Evolutionary conservation across 1,139 yeast species (phyloP).

Genomic region (Geotrichum armillariae): DNA sequence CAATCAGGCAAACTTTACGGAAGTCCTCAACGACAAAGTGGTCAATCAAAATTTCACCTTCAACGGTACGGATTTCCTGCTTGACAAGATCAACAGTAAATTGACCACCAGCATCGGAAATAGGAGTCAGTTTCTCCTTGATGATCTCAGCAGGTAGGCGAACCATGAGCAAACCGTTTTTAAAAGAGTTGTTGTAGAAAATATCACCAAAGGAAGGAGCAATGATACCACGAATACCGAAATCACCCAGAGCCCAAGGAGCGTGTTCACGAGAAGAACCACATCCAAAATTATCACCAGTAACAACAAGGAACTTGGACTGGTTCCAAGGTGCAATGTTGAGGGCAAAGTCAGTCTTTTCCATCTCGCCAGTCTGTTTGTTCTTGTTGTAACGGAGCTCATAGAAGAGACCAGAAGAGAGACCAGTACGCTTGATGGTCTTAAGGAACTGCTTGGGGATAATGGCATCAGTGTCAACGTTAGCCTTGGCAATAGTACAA

Average conservation of each 20-base stretch:
- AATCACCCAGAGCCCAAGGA: constrained; percentile 98
- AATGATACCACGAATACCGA: constrained; percentile 91
- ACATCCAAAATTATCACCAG: constrained; percentile 98
- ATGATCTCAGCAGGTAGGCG: constrained; percentile 79
- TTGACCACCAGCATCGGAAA: constrained; percentile 70
- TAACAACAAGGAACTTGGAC: constrained; percentile 81
- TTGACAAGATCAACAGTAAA: constrained; percentile 82
- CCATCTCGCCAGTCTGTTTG: constrained; percentile 64
- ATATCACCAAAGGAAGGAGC: constrained; percentile 99
- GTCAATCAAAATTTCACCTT: constrained; percentile 72
- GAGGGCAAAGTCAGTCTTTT: constrained; percentile 82
- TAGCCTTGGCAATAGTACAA: constrained; percentile 92
- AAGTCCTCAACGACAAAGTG: constrained; percentile 85
- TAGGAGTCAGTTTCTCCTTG: constrained; percentile 66
- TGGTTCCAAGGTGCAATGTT: constrained; percentile 79
- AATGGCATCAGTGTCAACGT: constrained; percentile 96
- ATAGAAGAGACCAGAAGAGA: constrained; percentile 82
- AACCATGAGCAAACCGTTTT: constrained; percentile 91
- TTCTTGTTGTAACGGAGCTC: constrained; percentile 79
- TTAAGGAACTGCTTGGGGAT: constrained; percentile 97
- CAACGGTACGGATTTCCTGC: constrained; percentile 73
- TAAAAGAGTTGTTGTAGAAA: constrained; percentile 93
- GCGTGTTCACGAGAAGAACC: constrained; percentile 99
- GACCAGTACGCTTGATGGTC: constrained; percentile 96
- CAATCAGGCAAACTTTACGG: constrained; percentile 91